A percentile compares a stretch with the other conserved stretches of the same genome.
Conservation (phyloP, 805 yeast genomes). For the Dipodascus albidus region DNA sequence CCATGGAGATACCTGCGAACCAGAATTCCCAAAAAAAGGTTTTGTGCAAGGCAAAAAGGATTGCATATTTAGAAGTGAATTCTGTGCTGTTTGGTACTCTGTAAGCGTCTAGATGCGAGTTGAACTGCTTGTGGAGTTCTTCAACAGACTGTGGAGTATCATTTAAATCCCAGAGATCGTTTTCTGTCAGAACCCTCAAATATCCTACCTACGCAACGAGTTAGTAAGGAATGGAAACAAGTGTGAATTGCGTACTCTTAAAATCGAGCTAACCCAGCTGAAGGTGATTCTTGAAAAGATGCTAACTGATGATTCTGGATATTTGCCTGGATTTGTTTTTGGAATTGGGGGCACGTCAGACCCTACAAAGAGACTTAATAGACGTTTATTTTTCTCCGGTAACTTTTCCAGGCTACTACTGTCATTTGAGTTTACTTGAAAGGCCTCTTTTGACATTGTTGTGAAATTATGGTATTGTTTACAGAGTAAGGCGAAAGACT, state of each 20-base stretch:
- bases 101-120: conserved; percentile 21
- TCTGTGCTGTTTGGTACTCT: conserved; percentile 2
- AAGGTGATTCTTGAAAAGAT: background rate
- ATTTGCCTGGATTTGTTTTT: background rate
- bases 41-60: conserved; percentile 26
- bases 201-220: conserved; percentile 38
- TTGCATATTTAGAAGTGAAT: conserved; percentile 12
- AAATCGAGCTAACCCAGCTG: background rate
- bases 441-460: too few relatives aligned
- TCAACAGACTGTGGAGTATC: conserved; percentile 27
- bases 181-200: conserved; percentile 45
- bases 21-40: conserved; percentile 27
- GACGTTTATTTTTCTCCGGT: background rate
- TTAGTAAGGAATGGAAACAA: background rate
- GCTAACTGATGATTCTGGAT: background rate
- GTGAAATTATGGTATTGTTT: too few relatives aligned
- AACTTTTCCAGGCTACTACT: background rate
- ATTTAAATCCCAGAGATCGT: conserved; percentile 39
- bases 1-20: conserved; percentile 23
- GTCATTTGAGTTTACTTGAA: too few relatives aligned
- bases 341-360: background rate
- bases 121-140: conserved; percentile 29
- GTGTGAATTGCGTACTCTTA: background rate
- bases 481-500: too few relatives aligned
- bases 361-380: background rate